A percentile compares a stretch with the other conserved stretches of the same genome.
Evolutionary conservation across 1,284 basidiomycete genomes (phyloP).

Genomic region (Earliella scabrosa): DNA sequence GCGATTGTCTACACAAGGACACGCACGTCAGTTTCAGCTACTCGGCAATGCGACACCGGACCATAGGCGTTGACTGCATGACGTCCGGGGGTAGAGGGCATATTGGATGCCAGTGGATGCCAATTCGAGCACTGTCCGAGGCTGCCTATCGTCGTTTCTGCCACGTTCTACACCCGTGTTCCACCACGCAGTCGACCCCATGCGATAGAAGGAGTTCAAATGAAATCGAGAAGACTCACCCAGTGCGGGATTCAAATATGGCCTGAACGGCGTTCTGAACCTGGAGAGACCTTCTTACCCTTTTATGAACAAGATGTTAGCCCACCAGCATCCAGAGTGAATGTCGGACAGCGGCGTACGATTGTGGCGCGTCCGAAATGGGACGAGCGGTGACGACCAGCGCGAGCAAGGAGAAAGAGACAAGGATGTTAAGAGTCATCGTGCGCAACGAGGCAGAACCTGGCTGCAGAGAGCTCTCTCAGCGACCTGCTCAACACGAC

Average conservation of each 20-base stretch:
- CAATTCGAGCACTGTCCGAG: background rate
- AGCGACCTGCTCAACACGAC: conserved; percentile 16
- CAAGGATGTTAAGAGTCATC: conserved; percentile 48
- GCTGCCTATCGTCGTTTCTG: too few species aligned
- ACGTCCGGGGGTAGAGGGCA: too few species aligned
- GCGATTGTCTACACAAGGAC: conserved; percentile 23
- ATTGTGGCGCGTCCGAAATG: conserved; percentile 31
- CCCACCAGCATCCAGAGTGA: too few species aligned
- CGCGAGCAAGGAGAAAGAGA: conserved; percentile 46
- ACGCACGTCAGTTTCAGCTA: too few species aligned
- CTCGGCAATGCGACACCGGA: too few species aligned
- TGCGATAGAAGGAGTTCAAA: conserved; percentile 1
- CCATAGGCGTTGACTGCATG: too few species aligned
- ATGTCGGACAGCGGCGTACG: too few species aligned
- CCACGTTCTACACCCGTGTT: background rate
- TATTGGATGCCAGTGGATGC: too few species aligned
- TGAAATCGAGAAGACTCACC: conserved; percentile 37
- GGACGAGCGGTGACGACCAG: conserved; percentile 51
- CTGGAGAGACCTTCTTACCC: conserved; percentile 29
- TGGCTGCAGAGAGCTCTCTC: conserved; percentile 9
- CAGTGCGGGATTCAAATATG: conserved; percentile 41
- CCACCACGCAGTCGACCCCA: background rate
- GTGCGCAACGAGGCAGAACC: conserved; percentile 11
- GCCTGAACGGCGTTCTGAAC: conserved; percentile 43
- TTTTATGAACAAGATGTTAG: too few species aligned